Evolutionary conservation across 2,329 filamentous ascomycete species (phyloP), one percentile per base, ranked within the genome.

Genomic region (Amylocarpus encephaloides): DNA sequence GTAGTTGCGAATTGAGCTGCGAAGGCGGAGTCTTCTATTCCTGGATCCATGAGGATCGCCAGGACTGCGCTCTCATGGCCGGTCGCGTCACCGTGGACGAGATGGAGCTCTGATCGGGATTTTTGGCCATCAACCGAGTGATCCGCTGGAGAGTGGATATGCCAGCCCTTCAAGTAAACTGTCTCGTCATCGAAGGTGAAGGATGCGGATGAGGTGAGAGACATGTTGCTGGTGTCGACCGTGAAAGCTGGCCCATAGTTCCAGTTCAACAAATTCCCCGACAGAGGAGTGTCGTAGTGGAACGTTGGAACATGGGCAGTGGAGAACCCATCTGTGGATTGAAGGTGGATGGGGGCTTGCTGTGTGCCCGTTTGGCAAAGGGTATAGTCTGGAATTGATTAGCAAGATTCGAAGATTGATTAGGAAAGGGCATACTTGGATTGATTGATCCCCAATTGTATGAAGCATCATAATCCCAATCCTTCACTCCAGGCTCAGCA

Each of bases 81-180:
- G 0, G 61, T 53, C 7, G 62, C 64, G 51, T 73, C 68, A 46
- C 69, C 69, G 53, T 75, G 73, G 2, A 77, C 74, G 34, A 74
- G 66, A 59, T 77, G 74, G 16, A 77, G 61, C 55, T 77, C 74
- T 33, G 72, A 71, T 52, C 70, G 72, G 33, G 67, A 64, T 33
- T 69, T 67, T 34, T 68, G 63, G 32, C 70, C 70, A 42, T 68
- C 64, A 3, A 77, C 67, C 2, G 67, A 65, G 59, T 78, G 75
- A 50, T 77, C 74, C 5, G 73, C 72, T 0, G 75, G 74, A 0
- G 72, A 59, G 57, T 78, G 75, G 43, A 76, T 71, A 63, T 77
- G 75, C 73, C 73, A 77, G 42, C 73, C 72, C 36, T 64, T 67
- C 7, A 77, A 65, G 58, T 73, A 77, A 18, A 72, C 66, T 1